Evolutionary conservation across 192 early-diverging fungal genomes (phyloP), one percentile per base, ranked within the genome.

Genomic region (Rhizophlyctis rosea): DNA sequence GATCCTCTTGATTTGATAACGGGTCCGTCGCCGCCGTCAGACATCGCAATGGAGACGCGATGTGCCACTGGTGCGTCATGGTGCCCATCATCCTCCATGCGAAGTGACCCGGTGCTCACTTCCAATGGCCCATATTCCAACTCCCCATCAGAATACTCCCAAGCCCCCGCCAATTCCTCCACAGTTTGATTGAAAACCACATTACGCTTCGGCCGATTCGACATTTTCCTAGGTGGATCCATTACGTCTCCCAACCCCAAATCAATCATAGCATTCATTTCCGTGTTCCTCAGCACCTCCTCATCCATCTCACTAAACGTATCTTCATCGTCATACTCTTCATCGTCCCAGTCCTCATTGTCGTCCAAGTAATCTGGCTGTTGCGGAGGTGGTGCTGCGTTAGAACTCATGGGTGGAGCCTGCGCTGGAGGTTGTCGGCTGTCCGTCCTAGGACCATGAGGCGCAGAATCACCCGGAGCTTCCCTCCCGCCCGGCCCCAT

Each of bases 251-350:
- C 33, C 31, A 73, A 24, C 5, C 68, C 75, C 51, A 48, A 54
- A 24, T 73, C 68, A 1, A 72, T 54, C 50, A 75, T 57, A 5
- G 76, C 72, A 34, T 78, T 78, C 29, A 70, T 54, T 33, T 68
- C 66, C 25, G 76, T 75, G 53, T 75, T 75, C 54, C 60, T 57
- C 29, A 67, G 62, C 0, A 67, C 65, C 35, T 67, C 72, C 24
- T 78, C 76, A 47, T 78, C 72, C 32, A 70, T 54, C 18, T 56
- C 64, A 18, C 67, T 48, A 24, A 18, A 69, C 23, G 62, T 55
- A 36, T 62, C 61, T 34, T 18, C 31, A 13, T 53, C 54, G 32
- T 62, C 60, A 28, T 61, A 61, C 21, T 70, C 64, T n/a, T 64
- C 53, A 31, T 74, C 58, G 23, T 67, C 59, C 9, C 31, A 30